These are phyloP conservation scores for Chaetomium fimeti DNA, from an alignment of 495 filamentous ascomycete species.

Conservation along the genomic window DNA sequence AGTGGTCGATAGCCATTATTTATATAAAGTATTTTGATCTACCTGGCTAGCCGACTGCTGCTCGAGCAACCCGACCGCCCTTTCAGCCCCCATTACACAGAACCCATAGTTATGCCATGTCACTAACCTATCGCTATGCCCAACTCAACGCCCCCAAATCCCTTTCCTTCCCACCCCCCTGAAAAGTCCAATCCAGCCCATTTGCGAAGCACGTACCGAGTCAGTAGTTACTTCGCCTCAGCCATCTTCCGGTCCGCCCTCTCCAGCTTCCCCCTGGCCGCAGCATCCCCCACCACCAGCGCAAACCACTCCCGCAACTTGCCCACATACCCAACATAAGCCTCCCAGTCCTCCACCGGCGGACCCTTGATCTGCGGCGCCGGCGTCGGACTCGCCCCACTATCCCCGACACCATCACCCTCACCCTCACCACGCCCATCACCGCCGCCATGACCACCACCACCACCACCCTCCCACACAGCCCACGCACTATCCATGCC, in stretches of 20 bases:
- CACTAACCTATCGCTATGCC: background rate
- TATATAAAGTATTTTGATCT: too few relatives aligned
- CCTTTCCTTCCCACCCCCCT: background rate
- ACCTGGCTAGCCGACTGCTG: too few relatives aligned
- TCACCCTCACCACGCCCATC: background rate
- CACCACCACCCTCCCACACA: conserved; percentile 48
- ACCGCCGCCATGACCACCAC: background rate
- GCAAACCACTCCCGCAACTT: conserved; percentile 43
- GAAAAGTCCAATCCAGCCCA: too few relatives aligned
- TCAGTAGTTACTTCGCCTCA: conserved; percentile 2
- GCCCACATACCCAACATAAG: conserved; percentile 37
- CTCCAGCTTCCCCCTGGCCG: conserved; percentile 41
- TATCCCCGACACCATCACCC: background rate
- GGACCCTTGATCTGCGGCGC: conserved; percentile 48
- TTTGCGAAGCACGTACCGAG: too few relatives aligned
- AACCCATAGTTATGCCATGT: too few relatives aligned
- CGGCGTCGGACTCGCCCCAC: background rate
- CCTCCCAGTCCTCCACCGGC: conserved; percentile 44
- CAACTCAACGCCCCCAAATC: background rate
- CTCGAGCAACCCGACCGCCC: too few relatives aligned
- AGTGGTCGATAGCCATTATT: too few relatives aligned
- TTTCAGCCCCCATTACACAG: too few relatives aligned
- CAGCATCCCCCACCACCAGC: conserved; percentile 35
- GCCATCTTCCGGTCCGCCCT: conserved; percentile 39
- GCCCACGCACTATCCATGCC: conserved; percentile 59